Conservation (phyloP, 1,284 basidiomycete genomes). For the Melampsora americana region DNA sequence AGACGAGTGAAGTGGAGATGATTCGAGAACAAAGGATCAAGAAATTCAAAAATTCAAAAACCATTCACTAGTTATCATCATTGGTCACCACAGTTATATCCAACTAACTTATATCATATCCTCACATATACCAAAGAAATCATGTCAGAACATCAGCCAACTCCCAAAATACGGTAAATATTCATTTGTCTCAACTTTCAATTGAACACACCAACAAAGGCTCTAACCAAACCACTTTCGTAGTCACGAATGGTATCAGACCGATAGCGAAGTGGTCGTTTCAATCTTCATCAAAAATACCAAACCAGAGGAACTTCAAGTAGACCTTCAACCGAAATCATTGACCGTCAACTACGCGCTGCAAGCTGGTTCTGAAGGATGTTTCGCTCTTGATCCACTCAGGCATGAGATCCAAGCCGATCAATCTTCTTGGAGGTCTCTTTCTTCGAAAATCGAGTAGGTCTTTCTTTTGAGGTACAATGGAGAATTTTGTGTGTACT, state of each 20-base stretch:
- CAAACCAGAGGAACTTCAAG: constrained; percentile 46
- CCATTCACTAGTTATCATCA: too few species aligned
- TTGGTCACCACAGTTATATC: too few species aligned
- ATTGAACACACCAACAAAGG: too few species aligned
- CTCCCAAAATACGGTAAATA: too few species aligned
- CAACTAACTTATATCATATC: too few species aligned
- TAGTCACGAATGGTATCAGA: constrained; percentile 54
- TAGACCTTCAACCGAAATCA: constrained; percentile 11
- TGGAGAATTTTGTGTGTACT: too few species aligned
- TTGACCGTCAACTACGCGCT: constrained; percentile 25
- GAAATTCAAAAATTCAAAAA: too few species aligned
- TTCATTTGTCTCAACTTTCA: too few species aligned
- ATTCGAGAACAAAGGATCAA: too few species aligned
- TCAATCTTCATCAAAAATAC: constrained; percentile 51
- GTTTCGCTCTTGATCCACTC: constrained; percentile 65
- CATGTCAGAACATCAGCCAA: too few species aligned
- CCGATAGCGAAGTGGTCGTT: constrained; percentile 49
- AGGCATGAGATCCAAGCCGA: constrained; percentile 72
- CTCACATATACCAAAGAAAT: too few species aligned
- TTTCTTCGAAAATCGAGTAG: constrained; percentile 77
- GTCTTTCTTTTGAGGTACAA: background rate
- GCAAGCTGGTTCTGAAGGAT: constrained; percentile 17
- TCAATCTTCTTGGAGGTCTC: constrained; percentile 65
- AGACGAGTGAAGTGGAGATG: too few species aligned
- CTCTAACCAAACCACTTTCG: background rate